Percentiles rank a stretch among this genome's conserved stretches.
Conservation (phyloP, 2,329 filamentous ascomycete species). For the Fusarium guadeloupense region DNA sequence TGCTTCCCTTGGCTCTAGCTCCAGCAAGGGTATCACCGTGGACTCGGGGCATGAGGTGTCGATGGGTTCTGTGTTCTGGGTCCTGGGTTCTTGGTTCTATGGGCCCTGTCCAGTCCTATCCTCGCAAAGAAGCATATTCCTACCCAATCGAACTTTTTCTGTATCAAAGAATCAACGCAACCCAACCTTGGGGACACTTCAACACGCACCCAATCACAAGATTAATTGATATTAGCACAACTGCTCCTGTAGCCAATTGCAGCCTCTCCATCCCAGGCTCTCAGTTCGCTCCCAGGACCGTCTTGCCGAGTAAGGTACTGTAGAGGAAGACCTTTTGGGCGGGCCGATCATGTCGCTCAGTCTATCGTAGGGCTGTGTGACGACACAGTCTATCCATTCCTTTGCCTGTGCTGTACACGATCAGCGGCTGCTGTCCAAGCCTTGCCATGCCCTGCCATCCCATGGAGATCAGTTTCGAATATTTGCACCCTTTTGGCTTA, state of each 20-base stretch:
- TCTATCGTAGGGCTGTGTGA: constrained; percentile 47
- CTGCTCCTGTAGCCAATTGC: constrained; percentile 22
- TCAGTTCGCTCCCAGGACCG: constrained; percentile 33
- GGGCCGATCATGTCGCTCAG: constrained; percentile 36
- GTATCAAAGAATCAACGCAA: no score
- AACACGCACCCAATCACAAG: no score
- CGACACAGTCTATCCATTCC: constrained; percentile 34
- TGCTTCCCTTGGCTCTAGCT: constrained; percentile 17
- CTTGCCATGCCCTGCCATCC: constrained; percentile 5
- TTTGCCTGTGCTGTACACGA: not conserved
- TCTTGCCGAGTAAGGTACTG: constrained; percentile 24
- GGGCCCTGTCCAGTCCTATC: no score
- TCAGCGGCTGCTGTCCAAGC: constrained; percentile 3
- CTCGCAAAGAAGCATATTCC: no score
- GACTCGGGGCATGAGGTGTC: no score
- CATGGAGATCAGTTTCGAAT: constrained; percentile 15
- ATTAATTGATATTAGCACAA: constrained; percentile 17
- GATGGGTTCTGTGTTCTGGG: no score
- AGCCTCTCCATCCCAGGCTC: constrained; percentile 27
- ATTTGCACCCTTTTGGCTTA: constrained; percentile 26
- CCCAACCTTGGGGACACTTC: no score
- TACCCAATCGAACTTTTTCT: no score
- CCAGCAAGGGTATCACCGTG: not conserved
- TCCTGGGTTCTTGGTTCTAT: no score
- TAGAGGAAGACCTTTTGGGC: constrained; percentile 33